A percentile compares a stretch with the other conserved stretches of the same genome.
These are phyloP conservation scores for Phlebiopsis gigantea DNA, from an alignment of 768 basidiomycete genomes.

Conservation along the genomic window DNA sequence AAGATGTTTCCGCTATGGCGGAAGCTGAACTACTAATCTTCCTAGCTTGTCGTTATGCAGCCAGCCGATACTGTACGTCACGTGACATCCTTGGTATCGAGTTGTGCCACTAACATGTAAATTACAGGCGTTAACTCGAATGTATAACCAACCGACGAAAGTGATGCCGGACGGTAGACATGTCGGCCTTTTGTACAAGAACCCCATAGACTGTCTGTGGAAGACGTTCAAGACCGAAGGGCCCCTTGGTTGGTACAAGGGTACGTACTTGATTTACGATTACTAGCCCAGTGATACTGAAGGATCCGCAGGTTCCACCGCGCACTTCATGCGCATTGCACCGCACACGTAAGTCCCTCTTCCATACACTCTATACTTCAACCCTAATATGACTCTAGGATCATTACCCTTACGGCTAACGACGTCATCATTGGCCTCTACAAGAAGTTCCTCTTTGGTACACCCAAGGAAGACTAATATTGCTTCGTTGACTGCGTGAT, in stretches of 20 bases:
- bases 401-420: conserved; percentile 88
- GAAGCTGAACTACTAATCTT: too few relatives aligned
- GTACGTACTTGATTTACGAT: conserved; percentile 28
- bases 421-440: conserved; percentile 71
- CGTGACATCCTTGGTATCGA: background rate
- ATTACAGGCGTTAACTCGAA: conserved; percentile 76
- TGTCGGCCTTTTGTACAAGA: conserved; percentile 78
- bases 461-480: conserved; percentile 7
- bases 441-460: conserved; percentile 32
- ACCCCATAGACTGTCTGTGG: conserved; percentile 94
- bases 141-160: conserved; percentile 93
- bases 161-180: conserved; percentile 63
- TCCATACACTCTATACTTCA: conserved; percentile 5
- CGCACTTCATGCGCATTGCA: conserved; percentile 89
- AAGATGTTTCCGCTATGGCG: background rate
- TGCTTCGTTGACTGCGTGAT: background rate
- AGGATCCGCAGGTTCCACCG: conserved; percentile 65
- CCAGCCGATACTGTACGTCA: conserved; percentile 77
- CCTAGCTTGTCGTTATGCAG: conserved; percentile 87
- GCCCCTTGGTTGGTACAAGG: conserved; percentile 93
- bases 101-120: background rate
- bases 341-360: conserved; percentile 66
- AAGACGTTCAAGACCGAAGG: conserved; percentile 93
- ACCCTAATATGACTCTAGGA: conserved; percentile 36
- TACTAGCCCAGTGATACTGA: background rate